Conservation (phyloP, 2,329 filamentous ascomycete species). For the Talaromyces sp. region DNA sequence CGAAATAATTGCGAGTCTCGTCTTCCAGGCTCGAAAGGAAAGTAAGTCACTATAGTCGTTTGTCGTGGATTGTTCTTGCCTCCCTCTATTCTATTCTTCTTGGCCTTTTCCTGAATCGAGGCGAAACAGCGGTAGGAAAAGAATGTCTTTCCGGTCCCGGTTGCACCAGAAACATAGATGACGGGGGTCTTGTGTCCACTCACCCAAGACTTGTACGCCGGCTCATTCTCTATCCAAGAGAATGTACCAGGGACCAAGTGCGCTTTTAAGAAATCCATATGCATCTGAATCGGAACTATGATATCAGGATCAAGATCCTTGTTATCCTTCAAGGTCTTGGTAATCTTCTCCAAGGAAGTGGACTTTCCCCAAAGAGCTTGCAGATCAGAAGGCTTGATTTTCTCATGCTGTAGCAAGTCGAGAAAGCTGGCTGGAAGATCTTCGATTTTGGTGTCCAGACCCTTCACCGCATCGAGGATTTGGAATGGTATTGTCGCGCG, state of each 20-base stretch:
- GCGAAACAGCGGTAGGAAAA: slow-evolving; percentile 1
- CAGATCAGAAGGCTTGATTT: slow-evolving; percentile 4
- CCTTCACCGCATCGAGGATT: slow-evolving; percentile 1
- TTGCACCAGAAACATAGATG: slow-evolving; percentile 2
- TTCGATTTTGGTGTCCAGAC: slow-evolving; percentile 1
- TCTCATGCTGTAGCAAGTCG: slow-evolving; percentile 1
- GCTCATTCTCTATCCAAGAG: slow-evolving; percentile 1
- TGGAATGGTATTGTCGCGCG: slow-evolving; percentile 4
- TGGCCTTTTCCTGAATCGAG: not conserved
- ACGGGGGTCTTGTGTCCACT: slow-evolving; percentile 1
- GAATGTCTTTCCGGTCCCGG: slow-evolving; percentile 1
- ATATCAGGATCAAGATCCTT: slow-evolving; percentile 3
- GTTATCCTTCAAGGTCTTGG: not conserved
- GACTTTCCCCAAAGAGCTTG: slow-evolving; percentile 2
- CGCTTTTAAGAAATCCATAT: slow-evolving; percentile 3
- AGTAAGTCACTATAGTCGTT: slow-evolving; percentile 1
- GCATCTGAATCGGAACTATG: not conserved
- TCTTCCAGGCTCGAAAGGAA: slow-evolving; percentile 1
- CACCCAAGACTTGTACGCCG: slow-evolving; percentile 1
- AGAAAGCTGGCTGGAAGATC: not conserved
- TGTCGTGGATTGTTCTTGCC: slow-evolving; percentile 3
- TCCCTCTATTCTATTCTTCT: not conserved
- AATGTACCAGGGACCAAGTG: not conserved
- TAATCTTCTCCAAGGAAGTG: slow-evolving; percentile 1
- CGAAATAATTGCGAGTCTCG: slow-evolving; percentile 1